phyloP scores from a whole-genome alignment of 805 yeast genomes.

The Jamesozyma piceae region DNA sequence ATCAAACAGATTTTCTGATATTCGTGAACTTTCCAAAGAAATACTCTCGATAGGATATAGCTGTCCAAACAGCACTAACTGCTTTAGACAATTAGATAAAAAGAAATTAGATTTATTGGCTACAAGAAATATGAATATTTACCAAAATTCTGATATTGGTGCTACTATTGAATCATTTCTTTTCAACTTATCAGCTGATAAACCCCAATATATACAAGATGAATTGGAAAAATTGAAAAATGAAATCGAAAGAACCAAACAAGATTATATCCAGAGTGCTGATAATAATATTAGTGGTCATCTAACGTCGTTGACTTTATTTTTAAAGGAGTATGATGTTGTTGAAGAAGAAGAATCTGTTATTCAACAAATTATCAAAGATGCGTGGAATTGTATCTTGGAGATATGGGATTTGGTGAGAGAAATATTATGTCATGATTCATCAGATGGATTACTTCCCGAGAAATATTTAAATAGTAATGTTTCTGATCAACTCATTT shows the following conservation, averaged over 20 bases:
- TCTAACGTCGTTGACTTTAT: conserved; percentile 47
- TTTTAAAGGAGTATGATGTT: conserved; percentile 29
- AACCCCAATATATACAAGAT: conserved; percentile 22
- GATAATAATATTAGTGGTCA: conserved; percentile 59
- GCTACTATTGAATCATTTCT: conserved; percentile 55
- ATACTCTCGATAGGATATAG: conserved; percentile 35
- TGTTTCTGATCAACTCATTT: conserved; percentile 37
- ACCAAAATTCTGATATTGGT: conserved; percentile 69
- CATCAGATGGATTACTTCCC: conserved; percentile 61
- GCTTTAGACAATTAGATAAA: conserved; percentile 4
- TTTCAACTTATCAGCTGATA: conserved; percentile 29
- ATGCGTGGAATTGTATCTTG: conserved; percentile 13
- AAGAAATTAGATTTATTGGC: conserved; percentile 19
- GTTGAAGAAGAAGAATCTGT: not conserved
- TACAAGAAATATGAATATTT: conserved; percentile 34
- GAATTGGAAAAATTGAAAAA: conserved; percentile 31
- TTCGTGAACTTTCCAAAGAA: conserved; percentile 44
- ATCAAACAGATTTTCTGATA: conserved; percentile 67
- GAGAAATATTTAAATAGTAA: conserved; percentile 34
- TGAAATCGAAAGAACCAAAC: conserved; percentile 29
- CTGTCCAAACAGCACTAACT: conserved; percentile 1
- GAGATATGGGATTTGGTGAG: conserved; percentile 30
- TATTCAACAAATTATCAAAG: conserved; percentile 1
- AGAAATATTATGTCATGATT: conserved; percentile 51
- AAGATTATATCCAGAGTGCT: conserved; percentile 36